Percentiles rank a stretch among this genome's conserved stretches.
Conservation (phyloP, 2,329 filamentous ascomycete species). For the Basipetospora chlamydospora region DNA sequence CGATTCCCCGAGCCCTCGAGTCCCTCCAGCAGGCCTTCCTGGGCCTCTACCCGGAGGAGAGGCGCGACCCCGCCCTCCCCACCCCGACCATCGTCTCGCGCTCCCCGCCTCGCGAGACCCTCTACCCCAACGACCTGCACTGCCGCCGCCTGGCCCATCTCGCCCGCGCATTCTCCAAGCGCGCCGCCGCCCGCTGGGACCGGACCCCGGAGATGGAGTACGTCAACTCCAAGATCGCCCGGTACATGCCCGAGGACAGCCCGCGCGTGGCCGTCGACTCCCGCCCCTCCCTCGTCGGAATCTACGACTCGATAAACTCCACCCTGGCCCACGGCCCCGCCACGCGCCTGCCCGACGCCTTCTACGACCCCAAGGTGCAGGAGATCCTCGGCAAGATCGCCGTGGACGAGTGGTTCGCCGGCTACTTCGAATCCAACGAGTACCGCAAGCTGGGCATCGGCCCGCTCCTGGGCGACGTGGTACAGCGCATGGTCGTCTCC, state of each 20-base stretch:
- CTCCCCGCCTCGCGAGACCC: slow-evolving; percentile 54
- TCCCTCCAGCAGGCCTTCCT: slow-evolving; percentile 62
- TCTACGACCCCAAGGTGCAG: slow-evolving; percentile 65
- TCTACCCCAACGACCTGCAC: slow-evolving; percentile 64
- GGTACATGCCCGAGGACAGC: slow-evolving; percentile 66
- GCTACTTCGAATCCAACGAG: slow-evolving; percentile 71
- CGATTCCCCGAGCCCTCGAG: slow-evolving; percentile 61
- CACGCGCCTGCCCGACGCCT: slow-evolving; percentile 67
- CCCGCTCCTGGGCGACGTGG: slow-evolving; percentile 67
- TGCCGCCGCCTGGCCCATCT: slow-evolving; percentile 61
- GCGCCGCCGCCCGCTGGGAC: slow-evolving; percentile 62
- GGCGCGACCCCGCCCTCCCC: slow-evolving; percentile 32
- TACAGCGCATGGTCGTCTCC: slow-evolving; percentile 52
- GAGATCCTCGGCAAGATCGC: slow-evolving; percentile 59
- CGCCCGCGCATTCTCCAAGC: slow-evolving; percentile 54
- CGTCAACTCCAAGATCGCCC: slow-evolving; percentile 60
- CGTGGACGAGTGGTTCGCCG: slow-evolving; percentile 85
- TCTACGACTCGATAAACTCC: slow-evolving; percentile 89
- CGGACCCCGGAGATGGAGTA: slow-evolving; percentile 68
- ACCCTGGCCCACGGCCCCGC: slow-evolving; percentile 70
- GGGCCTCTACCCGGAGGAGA: slow-evolving; percentile 53
- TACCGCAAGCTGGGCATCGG: slow-evolving; percentile 87
- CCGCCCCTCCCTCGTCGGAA: slow-evolving; percentile 68
- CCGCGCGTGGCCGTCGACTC: slow-evolving; percentile 67
- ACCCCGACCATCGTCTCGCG: slow-evolving; percentile 53